Evolutionary conservation across 1,284 basidiomycete species (phyloP), one percentile per base, ranked within the genome.

Genomic region (Bondarzewia mesenterica): DNA sequence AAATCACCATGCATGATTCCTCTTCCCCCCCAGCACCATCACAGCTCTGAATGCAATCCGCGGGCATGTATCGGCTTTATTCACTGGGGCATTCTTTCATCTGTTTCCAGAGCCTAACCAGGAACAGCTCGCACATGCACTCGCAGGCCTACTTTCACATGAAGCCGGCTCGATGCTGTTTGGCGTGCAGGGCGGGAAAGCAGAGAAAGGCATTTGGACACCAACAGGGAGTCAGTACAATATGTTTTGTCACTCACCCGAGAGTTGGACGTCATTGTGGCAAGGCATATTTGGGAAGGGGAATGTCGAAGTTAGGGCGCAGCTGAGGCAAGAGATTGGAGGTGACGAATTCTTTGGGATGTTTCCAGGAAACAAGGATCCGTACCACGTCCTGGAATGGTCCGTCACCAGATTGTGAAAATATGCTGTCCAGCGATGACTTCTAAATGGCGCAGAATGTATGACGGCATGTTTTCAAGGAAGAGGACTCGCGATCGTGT

Each of bases 41-140:
- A 63, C 53, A 1, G 60, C 59, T 12, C 61, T 74, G 20, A 70
- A 58, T 14, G 64, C 65, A 4, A 63, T 76, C 4, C 66, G 63
- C 43, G 66, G 68, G 7, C 62, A 65, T 42, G 52, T 71, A 15
- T 66, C 70, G 3, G 69, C 64, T 12, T 69, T 75, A 22, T 67
- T 71, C 51, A 61, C 65, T 7, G 67, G 67, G 10, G 58, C 64
- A 1, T 66, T 75, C 52, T 75, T 75, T 57, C 72, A 75, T 49
- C 60, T 75, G 5, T 75, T 75, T 57, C 50, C 58, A 26, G 61
- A 71, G 50, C 64, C 63, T 8, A 39, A 61, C n/a, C 72, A 75
- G 55, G 44, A 57, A 8, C 42, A 63, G 15, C 57, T 72, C 2
- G 72, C 68, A 3, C 55, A 55, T 16, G 59, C 53, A 7, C 51